Evolutionary conservation across 768 basidiomycete species (phyloP), one percentile per base, ranked within the genome.

Genomic region (Agaricus subrufescens): DNA sequence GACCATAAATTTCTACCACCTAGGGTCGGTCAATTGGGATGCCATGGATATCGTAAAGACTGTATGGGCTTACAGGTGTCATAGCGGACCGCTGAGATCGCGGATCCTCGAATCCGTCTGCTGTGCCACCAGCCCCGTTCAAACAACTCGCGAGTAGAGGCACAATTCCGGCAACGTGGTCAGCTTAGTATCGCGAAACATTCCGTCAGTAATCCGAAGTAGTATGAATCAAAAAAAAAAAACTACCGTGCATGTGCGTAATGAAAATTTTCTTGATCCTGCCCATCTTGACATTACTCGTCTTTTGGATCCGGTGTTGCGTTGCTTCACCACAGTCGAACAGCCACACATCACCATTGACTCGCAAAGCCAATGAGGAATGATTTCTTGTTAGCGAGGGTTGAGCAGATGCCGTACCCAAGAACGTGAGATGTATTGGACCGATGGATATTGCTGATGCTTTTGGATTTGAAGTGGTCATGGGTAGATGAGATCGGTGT

Each of bases 261-360:
- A 94, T 84, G 67, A 94, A 93, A 27, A 95, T 82, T 68, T 91
- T 92, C 57, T 81, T 78, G 47, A 94, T 86, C 64, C 69, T 85
- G 30, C 89, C 86, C 84, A 91, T 87, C 68, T 83, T 88, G n/a
- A 94, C 76, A 1, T 54, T 61, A 7, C 45, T 31, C 58, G 86
- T 88, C 66, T 79, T 82, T 68, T 91, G 88, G 3, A 92, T 62
- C 62, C 84, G 89, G 63, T 87, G 82, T 62, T 91, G 90, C 2
- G 90, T 91, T 12, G 84, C 89, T 69, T 92, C 90, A 23, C 90
- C 90, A 66, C 90, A 92, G 65, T 92, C 90, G 62, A 92, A 91
- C 6, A 92, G 67, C 90, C 90, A 92, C 54, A 89, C 82, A 72
- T 88, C 83, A 15, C 82, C 76, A 15, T 77, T 79, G 9, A 91